Percentiles rank a stretch among this genome's conserved stretches.
Evolutionary conservation across 768 basidiomycete genomes (phyloP).

Genomic region (Amanita jacksonii): DNA sequence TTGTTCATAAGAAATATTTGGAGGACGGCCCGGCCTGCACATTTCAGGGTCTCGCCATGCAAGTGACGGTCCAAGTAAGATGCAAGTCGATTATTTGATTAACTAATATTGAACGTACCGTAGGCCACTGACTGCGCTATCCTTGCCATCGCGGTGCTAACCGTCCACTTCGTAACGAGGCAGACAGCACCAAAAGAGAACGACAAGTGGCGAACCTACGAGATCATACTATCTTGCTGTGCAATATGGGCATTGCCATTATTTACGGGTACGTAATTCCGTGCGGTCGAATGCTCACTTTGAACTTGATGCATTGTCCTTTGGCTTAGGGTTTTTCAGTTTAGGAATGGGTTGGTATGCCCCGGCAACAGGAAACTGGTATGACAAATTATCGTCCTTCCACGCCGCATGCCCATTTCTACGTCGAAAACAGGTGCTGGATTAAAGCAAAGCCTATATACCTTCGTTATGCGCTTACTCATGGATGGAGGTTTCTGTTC

Average conservation of each 20-base stretch:
- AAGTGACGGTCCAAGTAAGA: not conserved
- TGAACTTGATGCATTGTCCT: not conserved
- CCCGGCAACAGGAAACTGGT: constrained; percentile 14
- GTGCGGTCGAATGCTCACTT: not conserved
- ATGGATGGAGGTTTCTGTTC: constrained; percentile 13
- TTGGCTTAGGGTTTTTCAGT: constrained; percentile 10
- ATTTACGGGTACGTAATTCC: not conserved
- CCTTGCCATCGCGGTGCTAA: constrained; percentile 11
- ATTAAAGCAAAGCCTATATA: constrained; percentile 9
- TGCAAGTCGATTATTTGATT: not conserved
- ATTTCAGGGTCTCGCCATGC: not conserved
- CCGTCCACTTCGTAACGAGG: constrained; percentile 11
- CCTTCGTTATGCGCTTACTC: constrained; percentile 11
- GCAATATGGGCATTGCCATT: not conserved
- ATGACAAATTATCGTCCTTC: too few species aligned
- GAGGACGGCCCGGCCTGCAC: not conserved
- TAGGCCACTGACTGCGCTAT: constrained; percentile 13
- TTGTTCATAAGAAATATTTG: constrained; percentile 2
- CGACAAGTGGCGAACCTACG: not conserved
- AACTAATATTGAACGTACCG: not conserved
- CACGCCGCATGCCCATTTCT: too few species aligned
- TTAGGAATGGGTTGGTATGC: constrained; percentile 12
- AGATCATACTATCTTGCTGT: not conserved
- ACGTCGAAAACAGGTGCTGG: constrained; percentile 10
- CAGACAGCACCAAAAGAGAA: not conserved